A percentile compares a stretch with the other conserved stretches of the same genome.
These are phyloP conservation scores for Fusarium liriodendri DNA, from an alignment of 2,329 filamentous ascomycete species.

Conservation along the genomic window DNA sequence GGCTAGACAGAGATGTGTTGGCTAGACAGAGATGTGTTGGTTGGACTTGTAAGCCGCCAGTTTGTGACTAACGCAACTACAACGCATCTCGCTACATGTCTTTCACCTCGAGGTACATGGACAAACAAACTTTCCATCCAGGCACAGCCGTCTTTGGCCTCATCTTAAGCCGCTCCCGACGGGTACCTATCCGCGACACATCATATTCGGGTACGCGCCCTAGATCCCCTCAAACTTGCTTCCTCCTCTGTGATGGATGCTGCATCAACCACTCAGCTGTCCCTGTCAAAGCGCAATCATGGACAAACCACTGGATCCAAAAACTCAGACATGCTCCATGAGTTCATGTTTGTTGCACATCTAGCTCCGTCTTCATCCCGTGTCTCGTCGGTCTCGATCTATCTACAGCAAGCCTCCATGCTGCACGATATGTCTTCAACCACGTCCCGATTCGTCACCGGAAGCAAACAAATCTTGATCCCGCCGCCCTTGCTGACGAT, in stretches of 20 bases:
- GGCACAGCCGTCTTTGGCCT: background rate
- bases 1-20: background rate
- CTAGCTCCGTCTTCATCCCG: background rate
- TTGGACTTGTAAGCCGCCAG: background rate
- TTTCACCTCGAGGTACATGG: background rate
- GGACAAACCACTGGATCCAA: background rate
- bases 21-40: background rate
- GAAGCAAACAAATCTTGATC: slow-evolving; percentile 15
- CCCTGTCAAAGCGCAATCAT: background rate
- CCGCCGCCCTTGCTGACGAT: slow-evolving; percentile 6
- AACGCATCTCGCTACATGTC: background rate
- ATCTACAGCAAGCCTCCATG: background rate
- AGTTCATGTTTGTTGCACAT: background rate
- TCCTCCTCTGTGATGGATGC: background rate
- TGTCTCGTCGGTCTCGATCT: background rate
- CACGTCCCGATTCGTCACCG: background rate
- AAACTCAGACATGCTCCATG: background rate
- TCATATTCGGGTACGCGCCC: background rate
- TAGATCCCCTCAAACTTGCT: background rate
- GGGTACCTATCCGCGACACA: background rate
- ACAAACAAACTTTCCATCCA: background rate
- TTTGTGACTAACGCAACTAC: background rate
- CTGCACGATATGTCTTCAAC: background rate
- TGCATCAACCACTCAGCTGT: background rate
- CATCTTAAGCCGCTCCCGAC: background rate